Conservation (phyloP, 441 rosid genomes). For the Bocquillonia castaneifolia region DNA sequence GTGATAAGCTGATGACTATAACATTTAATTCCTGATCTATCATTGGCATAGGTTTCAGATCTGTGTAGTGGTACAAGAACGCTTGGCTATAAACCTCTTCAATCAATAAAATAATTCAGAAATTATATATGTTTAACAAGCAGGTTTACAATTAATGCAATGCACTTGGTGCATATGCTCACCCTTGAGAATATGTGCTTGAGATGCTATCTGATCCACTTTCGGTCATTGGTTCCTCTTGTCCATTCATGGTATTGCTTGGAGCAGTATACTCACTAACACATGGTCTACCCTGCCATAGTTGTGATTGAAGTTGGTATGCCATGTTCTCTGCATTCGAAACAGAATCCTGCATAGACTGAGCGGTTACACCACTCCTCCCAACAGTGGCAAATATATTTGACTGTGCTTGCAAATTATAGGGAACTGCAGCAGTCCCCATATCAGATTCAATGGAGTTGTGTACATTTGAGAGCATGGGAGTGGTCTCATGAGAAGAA, state of each 20-base stretch:
- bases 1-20: neutral
- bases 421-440: slow-evolving; percentile 33
- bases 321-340: slow-evolving; percentile 43
- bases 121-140: neutral
- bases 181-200: slow-evolving; percentile 73
- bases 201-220: slow-evolving; percentile 64
- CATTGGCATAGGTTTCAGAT: neutral
- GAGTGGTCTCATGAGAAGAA: slow-evolving; percentile 39
- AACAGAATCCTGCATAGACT: slow-evolving; percentile 36
- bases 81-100: neutral
- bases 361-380: slow-evolving; percentile 34
- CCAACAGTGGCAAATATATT: slow-evolving; percentile 34
- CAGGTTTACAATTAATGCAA: neutral
- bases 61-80: neutral
- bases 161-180: slow-evolving; percentile 22
- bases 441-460: slow-evolving; percentile 42
- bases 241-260: slow-evolving; percentile 32
- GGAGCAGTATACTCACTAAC: slow-evolving; percentile 29
- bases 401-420: slow-evolving; percentile 34
- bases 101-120: neutral
- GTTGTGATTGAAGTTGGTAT: slow-evolving; percentile 41
- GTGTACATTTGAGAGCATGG: slow-evolving; percentile 33
- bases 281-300: slow-evolving; percentile 41
- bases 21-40: neutral
- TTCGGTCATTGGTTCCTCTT: slow-evolving; percentile 37